A percentile compares a stretch with the other conserved stretches of the same genome.
Evolutionary conservation across 2,329 filamentous ascomycete genomes (phyloP).

Genomic region (Fusarium sp.): DNA sequence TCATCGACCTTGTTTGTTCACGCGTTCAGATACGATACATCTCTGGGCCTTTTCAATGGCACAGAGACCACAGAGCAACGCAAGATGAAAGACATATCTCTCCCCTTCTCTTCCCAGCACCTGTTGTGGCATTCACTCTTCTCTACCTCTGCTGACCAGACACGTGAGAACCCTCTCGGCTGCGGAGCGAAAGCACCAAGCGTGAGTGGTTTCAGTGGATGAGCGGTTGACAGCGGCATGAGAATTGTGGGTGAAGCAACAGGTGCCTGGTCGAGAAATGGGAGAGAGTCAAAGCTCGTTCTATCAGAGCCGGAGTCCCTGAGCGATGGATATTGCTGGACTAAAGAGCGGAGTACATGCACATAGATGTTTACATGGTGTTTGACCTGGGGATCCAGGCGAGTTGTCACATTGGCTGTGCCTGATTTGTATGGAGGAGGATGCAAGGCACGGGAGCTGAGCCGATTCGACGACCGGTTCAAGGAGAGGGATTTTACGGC

Average conservation of each 20-base stretch:
- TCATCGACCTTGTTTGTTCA: slow-evolving; percentile 14
- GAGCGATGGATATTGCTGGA: slow-evolving; percentile 69
- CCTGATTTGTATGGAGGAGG: not conserved
- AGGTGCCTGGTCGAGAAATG: slow-evolving; percentile 13
- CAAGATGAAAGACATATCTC: slow-evolving; percentile 61
- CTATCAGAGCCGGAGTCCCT: slow-evolving; percentile 72
- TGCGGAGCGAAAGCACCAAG: slow-evolving; percentile 50
- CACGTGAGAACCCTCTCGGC: slow-evolving; percentile 25
- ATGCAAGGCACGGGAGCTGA: not conserved
- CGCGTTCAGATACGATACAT: slow-evolving; percentile 76
- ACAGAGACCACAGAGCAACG: slow-evolving; percentile 71
- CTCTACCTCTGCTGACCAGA: slow-evolving; percentile 2
- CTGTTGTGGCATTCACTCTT: slow-evolving; percentile 2
- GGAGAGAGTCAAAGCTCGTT: slow-evolving; percentile 58
- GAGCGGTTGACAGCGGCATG: slow-evolving; percentile 3
- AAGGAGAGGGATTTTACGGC: slow-evolving; percentile 1
- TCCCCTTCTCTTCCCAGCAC: not conserved
- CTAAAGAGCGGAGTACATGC: slow-evolving; percentile 73
- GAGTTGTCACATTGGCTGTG: not conserved
- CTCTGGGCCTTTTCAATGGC: slow-evolving; percentile 66
- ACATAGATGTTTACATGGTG: not conserved
- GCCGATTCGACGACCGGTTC: slow-evolving; percentile 2
- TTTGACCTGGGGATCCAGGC: not conserved
- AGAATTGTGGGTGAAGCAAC: slow-evolving; percentile 32
- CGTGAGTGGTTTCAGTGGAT: slow-evolving; percentile 18